These are phyloP conservation scores for Endothia cerciana DNA, from an alignment of 2,329 filamentous ascomycete species.

Conservation along the genomic window DNA sequence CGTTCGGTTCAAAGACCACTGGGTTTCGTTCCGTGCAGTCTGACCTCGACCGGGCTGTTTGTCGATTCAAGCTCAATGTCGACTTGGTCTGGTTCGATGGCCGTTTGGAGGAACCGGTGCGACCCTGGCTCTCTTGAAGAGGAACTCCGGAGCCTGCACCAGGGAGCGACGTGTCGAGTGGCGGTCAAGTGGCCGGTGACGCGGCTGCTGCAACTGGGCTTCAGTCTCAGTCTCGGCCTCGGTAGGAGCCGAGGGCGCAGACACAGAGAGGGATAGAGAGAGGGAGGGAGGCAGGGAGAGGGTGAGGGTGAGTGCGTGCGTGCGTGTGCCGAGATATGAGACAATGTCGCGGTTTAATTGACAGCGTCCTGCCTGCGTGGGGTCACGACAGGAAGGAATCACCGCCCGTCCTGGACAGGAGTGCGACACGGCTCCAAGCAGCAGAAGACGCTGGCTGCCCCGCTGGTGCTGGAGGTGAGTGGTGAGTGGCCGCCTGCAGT, in stretches of 20 bases:
- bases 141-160: background rate
- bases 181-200: constrained; percentile 8
- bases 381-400: constrained; percentile 18
- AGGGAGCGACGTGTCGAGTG: constrained; percentile 8
- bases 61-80: background rate
- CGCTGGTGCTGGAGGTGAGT: constrained; percentile 12
- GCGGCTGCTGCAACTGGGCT: background rate
- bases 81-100: background rate
- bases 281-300: constrained; percentile 3
- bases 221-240: constrained; percentile 5
- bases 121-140: background rate
- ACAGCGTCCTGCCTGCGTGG: constrained; percentile 3
- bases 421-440: constrained; percentile 14
- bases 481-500: constrained; percentile 16
- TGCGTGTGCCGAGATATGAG: constrained; percentile 9
- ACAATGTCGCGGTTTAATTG: constrained; percentile 18
- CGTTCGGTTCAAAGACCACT: constrained; percentile 9
- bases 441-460: background rate
- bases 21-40: constrained; percentile 12
- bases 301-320: background rate
- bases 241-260: constrained; percentile 20
- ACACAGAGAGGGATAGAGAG: constrained; percentile 17
- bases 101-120: background rate
- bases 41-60: constrained; percentile 3
- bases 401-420: constrained; percentile 17